phyloP scores from a whole-genome alignment of 2,329 filamentous ascomycete species.

The Cercospora brassicicola region DNA sequence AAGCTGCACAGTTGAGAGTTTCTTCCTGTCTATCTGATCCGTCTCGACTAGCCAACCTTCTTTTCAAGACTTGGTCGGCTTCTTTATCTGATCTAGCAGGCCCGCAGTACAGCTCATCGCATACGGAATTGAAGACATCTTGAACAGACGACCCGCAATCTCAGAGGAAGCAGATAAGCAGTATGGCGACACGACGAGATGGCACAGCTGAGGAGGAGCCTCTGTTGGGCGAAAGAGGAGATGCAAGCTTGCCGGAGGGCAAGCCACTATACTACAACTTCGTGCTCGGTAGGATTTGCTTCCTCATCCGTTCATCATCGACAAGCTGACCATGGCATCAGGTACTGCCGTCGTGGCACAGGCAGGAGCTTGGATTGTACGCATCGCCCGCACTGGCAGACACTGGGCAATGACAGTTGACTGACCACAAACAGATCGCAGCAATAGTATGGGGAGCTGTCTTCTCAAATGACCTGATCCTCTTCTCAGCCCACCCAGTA shows the following conservation, averaged over 20 bases:
- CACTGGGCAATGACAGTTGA: background rate
- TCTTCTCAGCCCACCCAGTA: slow-evolving; percentile 88
- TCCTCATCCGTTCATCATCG: background rate
- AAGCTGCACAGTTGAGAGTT: background rate
- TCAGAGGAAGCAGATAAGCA: background rate
- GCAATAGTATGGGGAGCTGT: slow-evolving; percentile 76
- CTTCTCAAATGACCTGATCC: slow-evolving; percentile 67
- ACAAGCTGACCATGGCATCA: slow-evolving; percentile 42
- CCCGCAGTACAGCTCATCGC: background rate
- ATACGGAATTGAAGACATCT: background rate
- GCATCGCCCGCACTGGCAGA: slow-evolving; percentile 20
- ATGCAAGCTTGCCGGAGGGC: slow-evolving; percentile 68
- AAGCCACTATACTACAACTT: slow-evolving; percentile 69
- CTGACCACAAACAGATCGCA: slow-evolving; percentile 54
- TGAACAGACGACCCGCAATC: background rate
- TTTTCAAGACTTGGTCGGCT: background rate
- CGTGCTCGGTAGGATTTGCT: slow-evolving; percentile 62
- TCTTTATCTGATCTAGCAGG: slow-evolving; percentile 8
- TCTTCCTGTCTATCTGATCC: slow-evolving; percentile 6
- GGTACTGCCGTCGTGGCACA: slow-evolving; percentile 82
- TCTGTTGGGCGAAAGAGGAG: slow-evolving; percentile 68
- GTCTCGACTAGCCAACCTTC: background rate
- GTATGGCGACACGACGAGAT: slow-evolving; percentile 3
- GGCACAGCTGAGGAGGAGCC: slow-evolving; percentile 64
- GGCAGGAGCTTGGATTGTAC: slow-evolving; percentile 68